These are phyloP conservation scores for Casaregolazyma lundiana DNA, from an alignment of 1,139 yeast genomes.

Conservation along the genomic window DNA sequence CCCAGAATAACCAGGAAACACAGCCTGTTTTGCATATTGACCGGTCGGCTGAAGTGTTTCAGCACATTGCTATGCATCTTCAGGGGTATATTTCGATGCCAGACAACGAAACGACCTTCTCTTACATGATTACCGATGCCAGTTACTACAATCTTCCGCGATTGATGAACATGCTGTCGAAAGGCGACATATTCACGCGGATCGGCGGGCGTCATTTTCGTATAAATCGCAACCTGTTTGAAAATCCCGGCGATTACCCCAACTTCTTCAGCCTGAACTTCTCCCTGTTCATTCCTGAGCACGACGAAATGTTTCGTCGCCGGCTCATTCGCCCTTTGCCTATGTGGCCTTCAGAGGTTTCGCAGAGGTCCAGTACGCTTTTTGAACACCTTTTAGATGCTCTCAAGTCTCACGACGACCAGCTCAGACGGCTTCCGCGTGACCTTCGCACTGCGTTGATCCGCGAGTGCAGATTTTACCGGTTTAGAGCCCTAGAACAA, in stretches of 20 bases:
- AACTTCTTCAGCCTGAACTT: conserved; percentile 68
- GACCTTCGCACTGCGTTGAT: conserved; percentile 53
- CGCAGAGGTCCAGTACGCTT: conserved; percentile 51
- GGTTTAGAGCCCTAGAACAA: conserved; percentile 74
- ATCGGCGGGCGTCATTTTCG: conserved; percentile 61
- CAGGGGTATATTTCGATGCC: conserved; percentile 63
- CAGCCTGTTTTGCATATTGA: conserved; percentile 61
- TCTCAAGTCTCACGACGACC: conserved; percentile 49
- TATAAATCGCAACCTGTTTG: conserved; percentile 52
- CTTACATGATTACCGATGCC: conserved; percentile 67
- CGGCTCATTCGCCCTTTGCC: conserved; percentile 73
- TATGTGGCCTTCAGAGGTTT: conserved; percentile 50
- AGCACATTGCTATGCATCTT: conserved; percentile 60
- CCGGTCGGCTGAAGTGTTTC: conserved; percentile 68
- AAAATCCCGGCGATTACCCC: conserved; percentile 62
- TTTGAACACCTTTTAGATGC: conserved; percentile 58
- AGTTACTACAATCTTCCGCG: conserved; percentile 62
- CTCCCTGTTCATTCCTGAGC: conserved; percentile 40
- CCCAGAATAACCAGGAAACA: conserved; percentile 20
- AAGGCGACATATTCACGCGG: conserved; percentile 54
- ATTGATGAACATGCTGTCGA: conserved; percentile 46
- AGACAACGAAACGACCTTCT: conserved; percentile 53
- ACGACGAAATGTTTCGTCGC: conserved; percentile 30
- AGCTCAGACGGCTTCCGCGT: conserved; percentile 42
- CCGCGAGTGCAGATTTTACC: conserved; percentile 70